A percentile compares a stretch with the other conserved stretches of the same genome.
Conservation (phyloP, 2,329 filamentous ascomycete species). For the Metarhizium album region DNA sequence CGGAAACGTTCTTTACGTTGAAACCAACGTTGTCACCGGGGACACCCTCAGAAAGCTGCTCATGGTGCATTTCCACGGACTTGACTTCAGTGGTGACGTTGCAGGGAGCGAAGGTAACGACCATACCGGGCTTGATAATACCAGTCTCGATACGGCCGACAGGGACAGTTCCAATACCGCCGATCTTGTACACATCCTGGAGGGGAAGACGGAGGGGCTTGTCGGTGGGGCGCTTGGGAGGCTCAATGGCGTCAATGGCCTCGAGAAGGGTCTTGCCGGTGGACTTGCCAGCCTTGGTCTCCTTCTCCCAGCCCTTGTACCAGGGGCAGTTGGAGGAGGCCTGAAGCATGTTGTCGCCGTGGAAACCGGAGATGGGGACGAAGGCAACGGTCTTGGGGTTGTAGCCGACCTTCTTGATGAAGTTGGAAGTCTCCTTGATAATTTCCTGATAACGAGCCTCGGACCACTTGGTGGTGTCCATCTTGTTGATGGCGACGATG, state of each 20-base stretch:
- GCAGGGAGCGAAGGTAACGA: conserved; percentile 97
- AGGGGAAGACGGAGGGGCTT: conserved; percentile 99
- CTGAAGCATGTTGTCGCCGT: conserved; percentile 99
- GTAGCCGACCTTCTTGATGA: conserved; percentile 99
- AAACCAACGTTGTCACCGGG: conserved; percentile 99
- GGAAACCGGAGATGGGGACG: conserved; percentile 99
- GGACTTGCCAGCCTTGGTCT: conserved; percentile 74
- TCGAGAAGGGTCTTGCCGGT: conserved; percentile 97
- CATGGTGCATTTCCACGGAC: conserved; percentile 99
- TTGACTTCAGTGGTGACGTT: conserved; percentile 99
- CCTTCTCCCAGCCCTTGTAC: conserved; percentile 99
- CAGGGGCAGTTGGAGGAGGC: conserved; percentile 88
- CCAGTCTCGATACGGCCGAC: conserved; percentile 99
- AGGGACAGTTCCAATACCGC: conserved; percentile 98
- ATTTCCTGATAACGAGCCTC: conserved; percentile 96
- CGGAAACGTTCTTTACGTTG: conserved; percentile 99
- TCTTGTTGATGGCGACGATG: conserved; percentile 99
- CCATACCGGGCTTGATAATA: conserved; percentile 82
- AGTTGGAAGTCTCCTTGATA: conserved; percentile 99
- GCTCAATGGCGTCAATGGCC: conserved; percentile 94
- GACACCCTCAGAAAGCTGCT: conserved; percentile 89
- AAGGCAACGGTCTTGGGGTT: conserved; percentile 98
- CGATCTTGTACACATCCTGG: conserved; percentile 99
- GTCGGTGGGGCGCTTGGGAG: conserved; percentile 85
- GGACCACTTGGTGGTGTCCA: conserved; percentile 99